Evolutionary conservation across 1,284 basidiomycete species (phyloP), one percentile per base, ranked within the genome.

Genomic region (Sanghuangporus weigelae): DNA sequence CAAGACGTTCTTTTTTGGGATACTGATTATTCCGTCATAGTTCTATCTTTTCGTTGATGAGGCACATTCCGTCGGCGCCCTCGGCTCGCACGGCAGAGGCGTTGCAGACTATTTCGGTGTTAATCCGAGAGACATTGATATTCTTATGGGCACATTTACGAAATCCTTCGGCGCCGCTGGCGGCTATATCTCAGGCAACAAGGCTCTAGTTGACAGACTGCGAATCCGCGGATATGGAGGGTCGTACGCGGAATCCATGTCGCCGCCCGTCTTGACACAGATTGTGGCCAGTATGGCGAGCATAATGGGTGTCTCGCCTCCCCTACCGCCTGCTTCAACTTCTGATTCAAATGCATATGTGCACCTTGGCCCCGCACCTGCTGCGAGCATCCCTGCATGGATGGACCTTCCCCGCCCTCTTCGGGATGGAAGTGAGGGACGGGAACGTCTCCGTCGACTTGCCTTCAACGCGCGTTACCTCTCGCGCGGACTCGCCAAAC

Each of bases 101-200:
- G 93, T 99, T 4, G 89, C 89, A 65, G 96, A 99, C 75, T 99
- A 98, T 79, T 99, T 96, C 75, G 87, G 87, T 63, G 79, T 98
- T 66, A 81, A 93, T 70, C 95, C 96, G 2, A 81, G 81, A 10
- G 81, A 83, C 40, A 83, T 98, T 66, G 96, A 99, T 73, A 85
- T 99, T 67, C 85, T 98, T 67, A 99, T 99, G 96, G 96, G 96
- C 63, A 99, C 96, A 0, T 97, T 99, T 74, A 99, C 96, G 44
- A 99, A 99, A 77, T 98, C 96, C 0, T 99, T 99, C 72, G 97
- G 96, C 64, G 96, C 96, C 1, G 92, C 96, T 0, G 96, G 96
- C 61, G 96, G 96, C 14, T 98, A 99, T 78, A 89, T 99, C 69
- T 84, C 95, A 3, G 96, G 93, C 6, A 85, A 78, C 70, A 95